phyloP scores from a whole-genome alignment of 805 yeast genomes.

The Wickerhamiella dianesei region DNA sequence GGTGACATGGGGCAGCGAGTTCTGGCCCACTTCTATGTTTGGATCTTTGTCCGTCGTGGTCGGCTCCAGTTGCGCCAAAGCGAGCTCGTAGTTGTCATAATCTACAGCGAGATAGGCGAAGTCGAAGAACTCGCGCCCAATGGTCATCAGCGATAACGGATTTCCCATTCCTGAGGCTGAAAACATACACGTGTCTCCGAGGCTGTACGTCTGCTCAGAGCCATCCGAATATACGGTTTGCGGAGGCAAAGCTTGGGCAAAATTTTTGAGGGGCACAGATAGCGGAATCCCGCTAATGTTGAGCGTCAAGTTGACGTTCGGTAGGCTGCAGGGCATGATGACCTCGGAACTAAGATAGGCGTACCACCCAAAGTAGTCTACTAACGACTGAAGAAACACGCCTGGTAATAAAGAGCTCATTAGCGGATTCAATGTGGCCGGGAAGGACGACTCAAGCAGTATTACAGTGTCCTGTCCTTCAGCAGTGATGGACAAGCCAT shows the following conservation, averaged over 20 bases:
- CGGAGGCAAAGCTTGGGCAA: not conserved
- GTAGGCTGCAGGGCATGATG: not conserved
- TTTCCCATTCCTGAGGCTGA: not conserved
- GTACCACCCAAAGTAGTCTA: not conserved
- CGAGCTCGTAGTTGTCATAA: not conserved
- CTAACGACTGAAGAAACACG: not conserved
- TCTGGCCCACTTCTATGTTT: not conserved
- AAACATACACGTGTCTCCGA: not conserved
- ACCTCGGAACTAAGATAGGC: not conserved
- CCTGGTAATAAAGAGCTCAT: not conserved
- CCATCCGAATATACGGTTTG: not conserved
- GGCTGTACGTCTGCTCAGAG: not conserved
- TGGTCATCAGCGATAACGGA: not conserved
- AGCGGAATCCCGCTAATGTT: not conserved
- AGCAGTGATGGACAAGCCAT: not conserved
- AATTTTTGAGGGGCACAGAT: not conserved
- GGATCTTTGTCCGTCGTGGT: not conserved
- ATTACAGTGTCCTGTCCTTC: not conserved
- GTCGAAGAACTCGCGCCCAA: not conserved
- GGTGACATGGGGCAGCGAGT: not conserved
- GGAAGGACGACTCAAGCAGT: not conserved
- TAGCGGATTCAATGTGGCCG: not conserved
- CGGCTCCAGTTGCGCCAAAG: not conserved
- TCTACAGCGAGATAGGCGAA: not conserved
- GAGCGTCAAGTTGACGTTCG: not conserved